A percentile compares a stretch with the other conserved stretches of the same genome.
Conservation (phyloP, 306 rosid species). For the Crataegus laevigata region DNA sequence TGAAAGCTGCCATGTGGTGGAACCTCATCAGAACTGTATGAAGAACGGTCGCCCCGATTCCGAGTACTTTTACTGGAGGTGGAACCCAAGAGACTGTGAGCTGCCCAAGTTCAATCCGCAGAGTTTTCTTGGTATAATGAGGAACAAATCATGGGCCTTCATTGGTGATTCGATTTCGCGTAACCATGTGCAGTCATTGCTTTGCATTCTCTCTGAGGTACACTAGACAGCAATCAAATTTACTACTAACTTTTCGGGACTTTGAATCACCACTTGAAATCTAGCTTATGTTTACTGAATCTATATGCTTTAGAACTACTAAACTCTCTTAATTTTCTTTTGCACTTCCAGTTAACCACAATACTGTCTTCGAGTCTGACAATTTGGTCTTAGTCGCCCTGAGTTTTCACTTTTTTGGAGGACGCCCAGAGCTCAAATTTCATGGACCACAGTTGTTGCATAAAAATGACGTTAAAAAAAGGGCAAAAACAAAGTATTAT, state of each 20-base stretch:
- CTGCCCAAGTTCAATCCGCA: constrained; percentile 50
- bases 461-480: not conserved
- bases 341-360: not conserved
- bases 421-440: not conserved
- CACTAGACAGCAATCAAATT: not conserved
- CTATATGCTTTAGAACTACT: not conserved
- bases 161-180: constrained; percentile 81
- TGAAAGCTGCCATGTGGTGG: constrained; percentile 58
- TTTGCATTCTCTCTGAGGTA: constrained; percentile 81
- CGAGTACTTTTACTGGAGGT: constrained; percentile 64
- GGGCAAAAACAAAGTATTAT: not conserved
- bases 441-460: not conserved
- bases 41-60: constrained; percentile 76
- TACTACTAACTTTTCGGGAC: too few relatives aligned
- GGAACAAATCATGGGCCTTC: constrained; percentile 58
- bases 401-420: not conserved
- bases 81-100: constrained; percentile 62
- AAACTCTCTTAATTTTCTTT: not conserved
- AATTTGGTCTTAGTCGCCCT: not conserved
- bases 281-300: not conserved
- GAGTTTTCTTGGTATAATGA: constrained; percentile 60
- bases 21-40: constrained; percentile 74
- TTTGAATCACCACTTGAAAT: not conserved
- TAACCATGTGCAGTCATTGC: constrained; percentile 72
- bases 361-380: not conserved